phyloP scores from a whole-genome alignment of 768 basidiomycete species.

The Dacryopinax spathularia region DNA sequence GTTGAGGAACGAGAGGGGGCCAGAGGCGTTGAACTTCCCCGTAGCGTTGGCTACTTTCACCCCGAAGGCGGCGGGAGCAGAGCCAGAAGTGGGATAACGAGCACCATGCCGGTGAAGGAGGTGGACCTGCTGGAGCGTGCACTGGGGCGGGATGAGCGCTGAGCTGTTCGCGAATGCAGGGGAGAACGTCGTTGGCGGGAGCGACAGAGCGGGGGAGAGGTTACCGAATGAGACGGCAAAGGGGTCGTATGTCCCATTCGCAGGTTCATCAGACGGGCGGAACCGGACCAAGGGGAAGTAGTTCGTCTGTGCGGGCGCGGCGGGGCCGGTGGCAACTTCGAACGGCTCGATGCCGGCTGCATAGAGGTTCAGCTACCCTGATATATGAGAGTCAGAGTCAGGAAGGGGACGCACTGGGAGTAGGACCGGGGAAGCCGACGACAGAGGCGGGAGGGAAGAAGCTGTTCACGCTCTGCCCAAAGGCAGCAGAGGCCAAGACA shows the following conservation, averaged over 20 bases:
- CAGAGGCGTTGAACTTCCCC: slow-evolving; percentile 45
- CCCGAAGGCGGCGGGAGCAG: slow-evolving; percentile 38
- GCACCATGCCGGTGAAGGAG: slow-evolving; percentile 5
- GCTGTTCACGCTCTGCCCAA: too few relatives aligned
- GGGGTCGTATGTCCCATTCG: slow-evolving; percentile 10
- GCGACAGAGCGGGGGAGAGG: background rate
- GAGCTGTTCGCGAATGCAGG: background rate
- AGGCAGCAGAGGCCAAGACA: too few relatives aligned
- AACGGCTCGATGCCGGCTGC: slow-evolving; percentile 55
- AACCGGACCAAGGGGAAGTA: slow-evolving; percentile 33
- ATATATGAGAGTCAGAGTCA: background rate
- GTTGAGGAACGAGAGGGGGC: slow-evolving; percentile 61
- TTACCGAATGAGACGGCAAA: background rate
- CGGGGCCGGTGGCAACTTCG: slow-evolving; percentile 55
- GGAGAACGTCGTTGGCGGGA: background rate
- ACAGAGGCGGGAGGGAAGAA: slow-evolving; percentile 32
- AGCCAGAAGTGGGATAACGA: slow-evolving; percentile 23
- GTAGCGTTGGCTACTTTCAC: slow-evolving; percentile 40
- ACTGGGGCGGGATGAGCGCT: slow-evolving; percentile 4
- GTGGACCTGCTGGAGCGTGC: background rate
- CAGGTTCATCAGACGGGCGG: slow-evolving; percentile 21
- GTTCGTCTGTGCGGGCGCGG: slow-evolving; percentile 46
- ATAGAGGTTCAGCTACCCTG: slow-evolving; percentile 8
- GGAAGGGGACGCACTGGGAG: slow-evolving; percentile 32
- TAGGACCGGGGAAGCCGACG: slow-evolving; percentile 37